Conservation (phyloP, 345 rosid species). For the Eucalyptus dawsonii region DNA sequence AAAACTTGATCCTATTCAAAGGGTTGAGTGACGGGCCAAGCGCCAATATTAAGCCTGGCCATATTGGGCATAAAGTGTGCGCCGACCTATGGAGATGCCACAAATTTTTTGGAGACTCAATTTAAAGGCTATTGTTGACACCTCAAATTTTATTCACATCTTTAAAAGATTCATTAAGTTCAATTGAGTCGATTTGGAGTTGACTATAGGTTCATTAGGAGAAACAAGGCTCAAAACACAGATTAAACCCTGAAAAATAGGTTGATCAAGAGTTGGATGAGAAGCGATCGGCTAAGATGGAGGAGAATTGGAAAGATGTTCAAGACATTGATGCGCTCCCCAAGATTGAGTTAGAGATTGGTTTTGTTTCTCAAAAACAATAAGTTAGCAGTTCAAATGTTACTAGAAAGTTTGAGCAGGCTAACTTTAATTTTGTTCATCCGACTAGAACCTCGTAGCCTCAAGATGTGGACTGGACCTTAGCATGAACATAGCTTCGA, state of each 20-base stretch:
- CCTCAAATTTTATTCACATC: no score
- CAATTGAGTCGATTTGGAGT: accelerated
- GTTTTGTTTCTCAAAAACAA: background rate
- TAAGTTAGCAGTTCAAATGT: background rate
- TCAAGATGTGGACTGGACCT: background rate
- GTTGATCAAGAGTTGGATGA: background rate
- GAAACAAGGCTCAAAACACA: no score
- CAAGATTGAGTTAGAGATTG: background rate
- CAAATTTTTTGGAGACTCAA: no score
- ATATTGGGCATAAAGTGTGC: no score
- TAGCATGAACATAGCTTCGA: background rate
- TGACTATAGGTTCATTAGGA: no score
- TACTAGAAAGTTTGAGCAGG: background rate
- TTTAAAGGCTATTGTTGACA: no score
- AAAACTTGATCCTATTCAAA: no score
- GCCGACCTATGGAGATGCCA: no score
- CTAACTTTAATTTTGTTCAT: background rate
- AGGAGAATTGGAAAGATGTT: background rate
- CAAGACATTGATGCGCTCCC: background rate
- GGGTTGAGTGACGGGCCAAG: no score
- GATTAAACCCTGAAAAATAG: no score
- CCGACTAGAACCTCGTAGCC: background rate
- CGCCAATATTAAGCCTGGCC: no score
- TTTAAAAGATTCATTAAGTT: no score
- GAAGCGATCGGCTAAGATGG: background rate